Conservation (phyloP, 257 asterid species). For the Schizonepeta tenuifolia region DNA sequence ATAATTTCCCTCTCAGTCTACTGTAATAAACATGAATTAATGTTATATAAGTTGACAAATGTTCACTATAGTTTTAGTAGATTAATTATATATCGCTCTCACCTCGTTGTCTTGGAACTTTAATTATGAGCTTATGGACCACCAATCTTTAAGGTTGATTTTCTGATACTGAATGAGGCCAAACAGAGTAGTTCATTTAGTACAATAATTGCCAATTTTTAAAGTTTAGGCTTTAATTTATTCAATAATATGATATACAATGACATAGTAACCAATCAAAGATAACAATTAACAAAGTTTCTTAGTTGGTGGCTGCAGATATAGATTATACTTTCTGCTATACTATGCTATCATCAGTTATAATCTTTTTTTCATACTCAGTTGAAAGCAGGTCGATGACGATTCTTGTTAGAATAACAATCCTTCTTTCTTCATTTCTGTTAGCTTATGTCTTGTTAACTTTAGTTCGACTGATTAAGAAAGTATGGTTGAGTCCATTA, state of each 20-base stretch:
- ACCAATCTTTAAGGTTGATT: slow-evolving; percentile 1
- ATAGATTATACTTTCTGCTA: background rate
- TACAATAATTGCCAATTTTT: slow-evolving; percentile 8
- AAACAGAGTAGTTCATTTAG: background rate
- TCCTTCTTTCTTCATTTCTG: slow-evolving; percentile 31
- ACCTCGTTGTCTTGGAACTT: background rate
- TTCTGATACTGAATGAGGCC: background rate
- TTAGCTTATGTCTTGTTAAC: slow-evolving; percentile 31
- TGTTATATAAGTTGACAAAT: background rate
- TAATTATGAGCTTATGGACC: slow-evolving; percentile 11
- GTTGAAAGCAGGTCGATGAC: slow-evolving; percentile 29
- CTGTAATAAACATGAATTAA: no score
- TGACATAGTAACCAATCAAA: background rate
- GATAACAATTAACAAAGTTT: background rate
- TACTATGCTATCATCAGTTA: background rate
- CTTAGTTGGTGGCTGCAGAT: background rate
- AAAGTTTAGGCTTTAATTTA: no score
- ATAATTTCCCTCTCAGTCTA: slow-evolving; percentile 9
- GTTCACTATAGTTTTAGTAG: background rate
- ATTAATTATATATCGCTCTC: slow-evolving; percentile 15
- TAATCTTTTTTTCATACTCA: background rate
- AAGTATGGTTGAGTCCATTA: slow-evolving; percentile 52
- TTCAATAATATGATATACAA: background rate
- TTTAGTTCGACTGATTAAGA: slow-evolving; percentile 38
- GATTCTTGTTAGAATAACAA: slow-evolving; percentile 14